Conservation (phyloP, 1,284 basidiomycete species). For the Marasmius oreades region DNA sequence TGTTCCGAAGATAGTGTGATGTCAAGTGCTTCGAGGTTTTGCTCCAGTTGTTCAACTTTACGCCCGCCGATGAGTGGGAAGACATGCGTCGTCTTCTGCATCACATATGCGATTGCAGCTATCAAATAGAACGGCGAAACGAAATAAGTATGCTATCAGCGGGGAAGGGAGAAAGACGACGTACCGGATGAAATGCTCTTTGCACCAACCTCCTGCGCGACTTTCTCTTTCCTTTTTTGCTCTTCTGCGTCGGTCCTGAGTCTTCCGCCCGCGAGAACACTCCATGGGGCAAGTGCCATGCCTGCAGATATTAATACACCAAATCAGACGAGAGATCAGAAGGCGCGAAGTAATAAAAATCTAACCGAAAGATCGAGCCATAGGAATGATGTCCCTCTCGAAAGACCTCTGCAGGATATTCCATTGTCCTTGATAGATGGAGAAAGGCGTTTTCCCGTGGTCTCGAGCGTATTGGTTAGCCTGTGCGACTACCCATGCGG, state of each 20-base stretch:
- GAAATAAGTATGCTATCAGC: neutral
- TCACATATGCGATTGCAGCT: conserved; percentile 37
- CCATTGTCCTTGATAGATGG: conserved; percentile 52
- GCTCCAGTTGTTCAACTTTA: conserved; percentile 38
- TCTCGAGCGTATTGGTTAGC: conserved; percentile 48
- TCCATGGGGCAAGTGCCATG: conserved; percentile 38
- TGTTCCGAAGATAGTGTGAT: conserved; percentile 34
- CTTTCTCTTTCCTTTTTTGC: conserved; percentile 28
- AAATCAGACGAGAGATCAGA: neutral
- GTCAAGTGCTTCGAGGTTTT: conserved; percentile 39
- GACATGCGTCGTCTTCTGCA: conserved; percentile 38
- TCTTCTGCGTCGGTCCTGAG: conserved; percentile 36
- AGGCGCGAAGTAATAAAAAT: conserved; percentile 5
- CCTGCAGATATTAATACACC: conserved; percentile 22
- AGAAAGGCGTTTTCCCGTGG: conserved; percentile 44
- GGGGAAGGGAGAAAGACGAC: too few species aligned
- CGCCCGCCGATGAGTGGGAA: conserved; percentile 41
- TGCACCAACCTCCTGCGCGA: conserved; percentile 30
- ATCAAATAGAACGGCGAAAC: too few species aligned
- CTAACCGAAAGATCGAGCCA: conserved; percentile 42
- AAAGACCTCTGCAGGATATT: conserved; percentile 42
- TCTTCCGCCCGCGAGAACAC: conserved; percentile 34
- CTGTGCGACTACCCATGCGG: conserved; percentile 47
- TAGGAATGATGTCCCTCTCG: conserved; percentile 53
- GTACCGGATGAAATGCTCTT: conserved; percentile 24